Evolutionary conservation across 805 yeast species (phyloP).

Genomic region (Starmerella floricola): DNA sequence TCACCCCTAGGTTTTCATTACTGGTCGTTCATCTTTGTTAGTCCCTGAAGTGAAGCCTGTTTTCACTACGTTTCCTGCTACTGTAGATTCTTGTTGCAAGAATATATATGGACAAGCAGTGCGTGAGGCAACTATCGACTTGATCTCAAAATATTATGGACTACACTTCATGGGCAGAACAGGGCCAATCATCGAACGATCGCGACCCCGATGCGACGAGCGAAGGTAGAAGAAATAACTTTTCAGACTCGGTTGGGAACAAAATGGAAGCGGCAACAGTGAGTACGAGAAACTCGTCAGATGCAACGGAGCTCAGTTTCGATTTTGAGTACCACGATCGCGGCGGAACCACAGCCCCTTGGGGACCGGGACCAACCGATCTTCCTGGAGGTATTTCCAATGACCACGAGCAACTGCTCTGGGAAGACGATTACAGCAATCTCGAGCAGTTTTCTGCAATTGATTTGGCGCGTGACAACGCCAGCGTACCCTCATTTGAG

Average conservation of each 20-base stretch:
- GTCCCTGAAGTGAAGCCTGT: too few relatives aligned
- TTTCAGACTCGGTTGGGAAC: background rate
- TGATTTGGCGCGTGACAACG: background rate
- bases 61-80: background rate
- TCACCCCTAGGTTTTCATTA: too few relatives aligned
- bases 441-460: background rate
- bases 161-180: slow-evolving; percentile 11
- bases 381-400: background rate
- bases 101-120: background rate
- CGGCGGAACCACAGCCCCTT: background rate
- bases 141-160: slow-evolving; percentile 6
- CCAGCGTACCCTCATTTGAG: background rate
- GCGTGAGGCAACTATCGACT: background rate
- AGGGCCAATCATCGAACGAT: slow-evolving; percentile 1
- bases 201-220: slow-evolving; percentile 1
- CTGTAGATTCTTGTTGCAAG: background rate
- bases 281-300: background rate
- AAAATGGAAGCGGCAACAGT: background rate
- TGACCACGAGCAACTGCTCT: slow-evolving; percentile 1
- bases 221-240: background rate
- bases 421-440: slow-evolving; percentile 2
- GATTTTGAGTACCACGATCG: background rate
- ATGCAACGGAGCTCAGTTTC: background rate
- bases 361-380: background rate
- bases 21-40: too few relatives aligned